Evolutionary conservation across 1,284 basidiomycete genomes (phyloP), one percentile per base, ranked within the genome.

Genomic region (Apiotrichum domesticum): DNA sequence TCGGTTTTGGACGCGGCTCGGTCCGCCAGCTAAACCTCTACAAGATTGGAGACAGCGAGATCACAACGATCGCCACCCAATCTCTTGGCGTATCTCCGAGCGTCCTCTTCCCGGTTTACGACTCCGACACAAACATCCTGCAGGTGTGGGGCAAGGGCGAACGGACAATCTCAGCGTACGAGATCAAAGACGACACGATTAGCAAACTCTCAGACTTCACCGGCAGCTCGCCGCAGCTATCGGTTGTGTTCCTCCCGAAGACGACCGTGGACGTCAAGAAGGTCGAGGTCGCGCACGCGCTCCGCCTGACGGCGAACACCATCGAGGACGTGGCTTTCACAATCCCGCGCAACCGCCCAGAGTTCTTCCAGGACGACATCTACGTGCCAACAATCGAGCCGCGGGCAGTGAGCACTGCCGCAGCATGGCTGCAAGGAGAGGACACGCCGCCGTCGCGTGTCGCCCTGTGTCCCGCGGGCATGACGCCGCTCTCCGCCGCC

Each of bases 331-430:
- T 80, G n/a, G 61, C 69, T 2, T 80, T 79, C 57, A 72, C 64
- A 5, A 73, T 81, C 2, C 77, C 79, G 6, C 64, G 79, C 13
- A 77, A 77, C 45, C 72, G 74, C 63, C 68, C 70, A 13, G 76
- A 79, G 33, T 79, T 74, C 69, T 80, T 80, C 71, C 80, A 81
- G 63, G 76, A 81, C 63, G 80, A 81, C 62, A 76, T 81, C 35
- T 81, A 73, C 49, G 59, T 73, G 0, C 68, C 70, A 1, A 80
- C 79, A 3, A 48, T 66, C 3, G 21, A 21, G 21, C 21, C 21
- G 21, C 52, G 10, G 3, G 64, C 74, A 0, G 42, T 64, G 0
- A 46, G 63, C 4, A 58, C 63, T 0, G 66, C 71, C 0, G 21
- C 21, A 21, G 66, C 68, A 7, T 80, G 78, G 75, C 53, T 76